A percentile compares a stretch with the other conserved stretches of the same genome.
phyloP scores from a whole-genome alignment of 164 flowering plant species.

The Vitis riparia region DNA sequence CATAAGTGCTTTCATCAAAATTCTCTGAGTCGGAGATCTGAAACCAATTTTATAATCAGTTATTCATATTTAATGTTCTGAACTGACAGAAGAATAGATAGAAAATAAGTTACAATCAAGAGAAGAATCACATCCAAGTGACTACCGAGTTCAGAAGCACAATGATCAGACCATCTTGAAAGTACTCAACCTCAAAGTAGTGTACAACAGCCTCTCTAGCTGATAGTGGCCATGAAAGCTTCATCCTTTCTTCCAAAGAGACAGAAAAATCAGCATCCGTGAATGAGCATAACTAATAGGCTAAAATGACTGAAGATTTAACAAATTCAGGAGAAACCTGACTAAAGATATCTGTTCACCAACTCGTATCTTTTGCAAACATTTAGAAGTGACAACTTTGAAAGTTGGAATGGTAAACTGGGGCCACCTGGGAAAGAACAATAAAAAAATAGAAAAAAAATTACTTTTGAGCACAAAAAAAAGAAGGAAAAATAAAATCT shows the following conservation, averaged over 20 bases:
- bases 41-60: constrained; percentile 6
- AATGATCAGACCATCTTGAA: constrained; percentile 69
- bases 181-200: constrained; percentile 68
- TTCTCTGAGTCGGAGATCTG: constrained; percentile 54
- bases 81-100: neutral
- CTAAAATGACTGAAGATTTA: neutral
- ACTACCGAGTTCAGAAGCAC: constrained; percentile 79
- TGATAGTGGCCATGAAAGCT: constrained; percentile 93
- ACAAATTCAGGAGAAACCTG: constrained; percentile 54
- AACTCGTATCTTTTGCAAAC: constrained; percentile 59
- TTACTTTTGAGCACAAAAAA: neutral
- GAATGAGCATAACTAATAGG: neutral
- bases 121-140: neutral
- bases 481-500: no score
- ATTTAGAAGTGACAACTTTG: constrained; percentile 47
- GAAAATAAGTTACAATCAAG: neutral
- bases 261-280: constrained; percentile 31
- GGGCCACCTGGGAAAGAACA: constrained; percentile 72
- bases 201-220: constrained; percentile 76
- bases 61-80: neutral
- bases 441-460: neutral
- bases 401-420: constrained; percentile 71
- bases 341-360: constrained; percentile 82
- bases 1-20: constrained; percentile 51
- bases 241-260: constrained; percentile 90